Evolutionary conservation across 2,329 filamentous ascomycete genomes (phyloP), one percentile per base, ranked within the genome.

Genomic region (Ophiosphaerella herpotricha): DNA sequence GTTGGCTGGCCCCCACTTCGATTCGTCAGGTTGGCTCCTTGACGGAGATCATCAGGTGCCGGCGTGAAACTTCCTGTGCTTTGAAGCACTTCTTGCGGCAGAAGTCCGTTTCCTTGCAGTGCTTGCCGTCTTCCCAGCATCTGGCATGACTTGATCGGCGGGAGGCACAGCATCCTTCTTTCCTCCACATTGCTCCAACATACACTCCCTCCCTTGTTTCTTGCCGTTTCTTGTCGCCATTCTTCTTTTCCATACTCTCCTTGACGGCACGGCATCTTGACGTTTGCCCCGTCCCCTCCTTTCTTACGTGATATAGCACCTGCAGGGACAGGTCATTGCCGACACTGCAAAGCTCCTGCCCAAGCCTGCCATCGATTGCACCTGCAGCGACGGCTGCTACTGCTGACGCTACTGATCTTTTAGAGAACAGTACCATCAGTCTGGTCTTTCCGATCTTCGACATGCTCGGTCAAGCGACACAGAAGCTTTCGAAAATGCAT

Each of bases 401-500:
- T 29, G 26, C 46, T 43, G 43, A 49, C 34, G 33, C 37, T 50
- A 43, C 43, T 51, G 39, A 35, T 46, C 37, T 31, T 14, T 37
- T 14, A 41, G 33, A 23, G 21, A 26, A 16, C 12, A 38, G 13
- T 32, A 6, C 16, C 32, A n/a, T 24, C 39, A 31, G 36, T 43
- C 31, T 33, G 40, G 26, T 39, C 37, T 39, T 48, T 42, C 38
- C 39, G 46, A 55, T 39, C 41, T 57, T 54, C 57, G 59, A 60
- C 40, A 73, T 73, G 70, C 60, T 73, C 54, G 66, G 71, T 52
- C 71, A 72, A 60, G 63, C 65, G 23, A 63, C 67, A 24, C 56
- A 68, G 34, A 68, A 70, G 52, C 52, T 66, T 33, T 71, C 65
- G 52, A 73, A 61, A 42, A 79, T 79, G 77, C 74, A 77, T 55